phyloP scores from a whole-genome alignment of 441 rosid genomes.

The Adansonia rubrostipa region DNA sequence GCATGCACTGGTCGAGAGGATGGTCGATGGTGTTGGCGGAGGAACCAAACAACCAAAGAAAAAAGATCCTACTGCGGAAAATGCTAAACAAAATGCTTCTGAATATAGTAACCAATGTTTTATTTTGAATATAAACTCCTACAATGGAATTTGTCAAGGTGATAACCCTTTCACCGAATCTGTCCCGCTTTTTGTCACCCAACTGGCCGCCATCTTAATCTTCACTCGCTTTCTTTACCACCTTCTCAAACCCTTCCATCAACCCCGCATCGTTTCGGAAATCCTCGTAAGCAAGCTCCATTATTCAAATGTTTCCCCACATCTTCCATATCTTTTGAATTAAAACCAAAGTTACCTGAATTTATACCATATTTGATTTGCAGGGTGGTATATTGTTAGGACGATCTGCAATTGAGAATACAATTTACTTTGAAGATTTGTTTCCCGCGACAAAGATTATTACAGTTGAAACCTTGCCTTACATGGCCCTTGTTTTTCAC shows the following conservation, averaged over 20 bases:
- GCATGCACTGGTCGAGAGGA: background rate
- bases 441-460: constrained; percentile 27
- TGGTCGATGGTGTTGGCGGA: background rate
- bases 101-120: constrained; percentile 22
- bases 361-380: background rate
- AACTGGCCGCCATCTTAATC: constrained; percentile 34
- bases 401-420: constrained; percentile 32
- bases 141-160: constrained; percentile 42
- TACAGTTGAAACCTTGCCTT: constrained; percentile 41
- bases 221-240: constrained; percentile 29
- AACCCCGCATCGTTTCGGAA: constrained; percentile 38
- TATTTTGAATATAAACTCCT: constrained; percentile 36
- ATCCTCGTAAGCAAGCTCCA: constrained; percentile 34
- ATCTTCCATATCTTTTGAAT: background rate
- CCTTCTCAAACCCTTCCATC: constrained; percentile 39
- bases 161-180: constrained; percentile 42
- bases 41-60: background rate
- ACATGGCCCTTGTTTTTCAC: constrained; percentile 44
- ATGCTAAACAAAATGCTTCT: background rate
- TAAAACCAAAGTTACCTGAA: background rate
- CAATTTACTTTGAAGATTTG: constrained; percentile 16
- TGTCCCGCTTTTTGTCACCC: constrained; percentile 37
- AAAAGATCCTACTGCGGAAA: background rate
- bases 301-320: background rate
- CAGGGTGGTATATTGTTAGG: constrained; percentile 57